Evolutionary conservation across 768 basidiomycete genomes (phyloP).

Genomic region (Goffeauzyma gilvescens): DNA sequence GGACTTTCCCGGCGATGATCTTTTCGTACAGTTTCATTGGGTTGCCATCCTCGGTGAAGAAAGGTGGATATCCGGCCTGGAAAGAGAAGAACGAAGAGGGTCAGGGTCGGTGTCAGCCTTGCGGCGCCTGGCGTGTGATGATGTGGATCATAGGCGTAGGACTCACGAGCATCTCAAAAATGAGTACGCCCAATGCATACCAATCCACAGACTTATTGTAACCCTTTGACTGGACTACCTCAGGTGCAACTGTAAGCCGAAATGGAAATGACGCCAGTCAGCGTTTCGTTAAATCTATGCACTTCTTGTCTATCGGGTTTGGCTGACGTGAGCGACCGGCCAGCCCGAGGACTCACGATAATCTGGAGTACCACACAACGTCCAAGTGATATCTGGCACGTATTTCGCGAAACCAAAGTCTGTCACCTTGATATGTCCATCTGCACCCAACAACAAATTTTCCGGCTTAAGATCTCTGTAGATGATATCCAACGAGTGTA

Average conservation of each 20-base stretch:
- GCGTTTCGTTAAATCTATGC: too few relatives aligned
- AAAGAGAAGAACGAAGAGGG: too few relatives aligned
- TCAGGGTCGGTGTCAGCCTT: too few relatives aligned
- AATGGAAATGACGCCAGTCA: too few relatives aligned
- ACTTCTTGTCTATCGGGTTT: too few relatives aligned
- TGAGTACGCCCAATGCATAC: slow-evolving; percentile 33
- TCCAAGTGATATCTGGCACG: slow-evolving; percentile 31
- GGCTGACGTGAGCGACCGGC: not conserved
- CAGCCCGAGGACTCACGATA: slow-evolving; percentile 23
- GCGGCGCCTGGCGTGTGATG: too few relatives aligned
- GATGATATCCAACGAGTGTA: slow-evolving; percentile 34
- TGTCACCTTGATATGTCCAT: slow-evolving; percentile 90
- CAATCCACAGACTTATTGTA: slow-evolving; percentile 35
- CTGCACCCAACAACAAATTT: slow-evolving; percentile 78
- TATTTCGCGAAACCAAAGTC: slow-evolving; percentile 64
- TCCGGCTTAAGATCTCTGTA: slow-evolving; percentile 34
- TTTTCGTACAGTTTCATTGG: slow-evolving; percentile 35
- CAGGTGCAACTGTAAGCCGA: slow-evolving; percentile 30
- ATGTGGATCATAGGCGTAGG: not conserved
- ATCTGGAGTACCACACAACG: slow-evolving; percentile 34
- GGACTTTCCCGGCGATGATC: slow-evolving; percentile 30
- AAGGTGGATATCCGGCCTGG: slow-evolving; percentile 34
- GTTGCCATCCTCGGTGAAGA: slow-evolving; percentile 35
- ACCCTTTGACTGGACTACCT: slow-evolving; percentile 34
- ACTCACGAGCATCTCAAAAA: slow-evolving; percentile 34